Evolutionary conservation across 2,329 filamentous ascomycete species (phyloP).

Genomic region (Penicillium brasilianum): DNA sequence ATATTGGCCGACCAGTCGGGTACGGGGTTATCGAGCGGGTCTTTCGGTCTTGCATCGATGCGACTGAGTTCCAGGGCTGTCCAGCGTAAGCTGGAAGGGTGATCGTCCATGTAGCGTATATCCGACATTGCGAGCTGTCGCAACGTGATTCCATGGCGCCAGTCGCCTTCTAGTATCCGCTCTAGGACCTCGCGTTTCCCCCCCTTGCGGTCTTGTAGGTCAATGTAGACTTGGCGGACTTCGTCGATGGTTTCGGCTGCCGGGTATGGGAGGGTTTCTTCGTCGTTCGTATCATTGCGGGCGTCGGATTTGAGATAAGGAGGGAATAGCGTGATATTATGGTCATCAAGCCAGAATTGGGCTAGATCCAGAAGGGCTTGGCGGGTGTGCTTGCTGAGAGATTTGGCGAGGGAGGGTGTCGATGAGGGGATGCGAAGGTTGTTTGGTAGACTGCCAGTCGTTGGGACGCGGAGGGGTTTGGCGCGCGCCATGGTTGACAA

Average conservation of each 20-base stretch:
- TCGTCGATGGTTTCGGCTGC: constrained; percentile 68
- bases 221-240: constrained; percentile 68
- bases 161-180: constrained; percentile 62
- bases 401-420: constrained; percentile 68
- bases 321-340: constrained; percentile 63
- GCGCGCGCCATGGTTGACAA: constrained; percentile 37
- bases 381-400: constrained; percentile 72
- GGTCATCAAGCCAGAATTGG: constrained; percentile 76
- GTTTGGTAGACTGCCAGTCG: constrained; percentile 72
- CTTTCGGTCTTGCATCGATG: constrained; percentile 25
- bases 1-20: constrained; percentile 47
- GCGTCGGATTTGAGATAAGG: constrained; percentile 64
- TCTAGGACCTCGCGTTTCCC: constrained; percentile 61
- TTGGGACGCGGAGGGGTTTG: constrained; percentile 61
- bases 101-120: constrained; percentile 59
- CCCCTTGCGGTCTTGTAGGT: constrained; percentile 61
- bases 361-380: constrained; percentile 73
- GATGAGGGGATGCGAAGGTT: constrained; percentile 69
- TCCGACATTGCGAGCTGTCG: constrained; percentile 62
- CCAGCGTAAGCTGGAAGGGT: constrained; percentile 58
- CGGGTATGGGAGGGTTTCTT: constrained; percentile 70
- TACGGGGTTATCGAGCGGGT: constrained; percentile 22
- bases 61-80: constrained; percentile 56
- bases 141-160: constrained; percentile 60
- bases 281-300: constrained; percentile 58